phyloP scores from a whole-genome alignment of 139 green algal species.

The Haematococcus sp. region DNA sequence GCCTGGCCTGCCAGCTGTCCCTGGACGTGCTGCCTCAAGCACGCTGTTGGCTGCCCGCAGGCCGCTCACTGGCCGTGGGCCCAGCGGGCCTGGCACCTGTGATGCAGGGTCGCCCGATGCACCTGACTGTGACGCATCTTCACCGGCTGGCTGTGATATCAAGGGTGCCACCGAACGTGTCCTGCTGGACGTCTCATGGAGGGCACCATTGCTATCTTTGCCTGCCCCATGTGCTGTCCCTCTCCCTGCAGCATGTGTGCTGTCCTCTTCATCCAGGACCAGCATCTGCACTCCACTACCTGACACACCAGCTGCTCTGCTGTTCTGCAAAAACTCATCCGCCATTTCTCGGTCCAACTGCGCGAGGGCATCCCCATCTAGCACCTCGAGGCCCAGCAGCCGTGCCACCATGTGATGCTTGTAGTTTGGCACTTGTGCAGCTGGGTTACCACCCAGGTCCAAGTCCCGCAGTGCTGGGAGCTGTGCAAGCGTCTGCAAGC shows the following conservation, averaged over 20 bases:
- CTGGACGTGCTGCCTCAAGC: neutral
- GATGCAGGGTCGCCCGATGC: no score
- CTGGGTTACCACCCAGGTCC: constrained; percentile 35
- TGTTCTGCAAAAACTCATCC: constrained; percentile 11
- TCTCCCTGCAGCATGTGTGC: neutral
- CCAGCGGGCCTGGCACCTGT: no score
- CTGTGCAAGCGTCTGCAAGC: neutral
- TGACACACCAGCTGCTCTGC: no score
- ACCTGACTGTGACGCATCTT: no score
- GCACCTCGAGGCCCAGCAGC: neutral
- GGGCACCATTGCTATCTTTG: no score
- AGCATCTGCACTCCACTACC: no score
- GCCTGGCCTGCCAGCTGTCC: constrained; percentile 7
- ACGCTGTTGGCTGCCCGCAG: no score
- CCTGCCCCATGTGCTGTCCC: no score
- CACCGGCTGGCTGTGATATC: no score
- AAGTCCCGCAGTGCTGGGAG: constrained; percentile 24
- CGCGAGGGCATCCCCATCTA: constrained; percentile 15
- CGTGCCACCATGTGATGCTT: constrained; percentile 21
- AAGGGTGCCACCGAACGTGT: no score
- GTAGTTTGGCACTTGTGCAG: constrained; percentile 13
- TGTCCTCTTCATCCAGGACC: constrained; percentile 12
- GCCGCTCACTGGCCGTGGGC: no score
- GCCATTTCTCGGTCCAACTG: constrained; percentile 30
- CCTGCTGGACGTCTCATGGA: no score